Base-by-base conservation (phyloP, 164 flowering plant genomes). In the Euptelea pleiosperma region DNA sequence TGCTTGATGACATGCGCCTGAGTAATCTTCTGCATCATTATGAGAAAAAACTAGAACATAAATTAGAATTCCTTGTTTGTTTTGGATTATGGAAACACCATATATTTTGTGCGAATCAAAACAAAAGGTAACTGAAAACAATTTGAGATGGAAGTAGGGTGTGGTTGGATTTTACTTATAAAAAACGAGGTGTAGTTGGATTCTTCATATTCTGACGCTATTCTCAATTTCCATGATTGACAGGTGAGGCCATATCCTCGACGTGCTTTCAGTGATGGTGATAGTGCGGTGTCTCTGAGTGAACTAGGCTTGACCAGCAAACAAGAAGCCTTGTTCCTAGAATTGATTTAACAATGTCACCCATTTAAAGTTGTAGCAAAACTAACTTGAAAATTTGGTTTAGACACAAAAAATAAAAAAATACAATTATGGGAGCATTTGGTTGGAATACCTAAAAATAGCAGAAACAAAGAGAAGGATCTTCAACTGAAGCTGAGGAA, bases 211-310 rank as follows among this genome's bases (percentile, higher is more conserved):
- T 24, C 30, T 63, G 42, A 47, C 35, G 16, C 45, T 35, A 30
- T 24, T 46, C 22, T 40, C 15, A 15, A 10, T 60, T 46, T 24
- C 8, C 53, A 4, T 55, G 11, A 55, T 62, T 33, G 14, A 62
- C 88, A 89, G 98, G 96, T 92, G 73, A 84, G 93, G 72, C 98
- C 96, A 45, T 92, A 81, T 57, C 98, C 96, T 29, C 79, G 95
- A 45, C 85, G 85, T 8, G 85, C 95, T 44, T 85, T 87, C 73
- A 60, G 82, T 31, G 87, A 81, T 57, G 87, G 73, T 41, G 97
- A 93, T 68, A 68, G 82, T 48, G 58, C 30, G 37, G 50, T 72
- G 53, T 78, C 85, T n/a, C 66, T 93, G 37, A 72, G 68, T 48
- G 96, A 93, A 52, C 79, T 88, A 18, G 96, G 99, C 4, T 69